Conservation (phyloP, 257 asterid species). For the Fraxinus quadrangulata region DNA sequence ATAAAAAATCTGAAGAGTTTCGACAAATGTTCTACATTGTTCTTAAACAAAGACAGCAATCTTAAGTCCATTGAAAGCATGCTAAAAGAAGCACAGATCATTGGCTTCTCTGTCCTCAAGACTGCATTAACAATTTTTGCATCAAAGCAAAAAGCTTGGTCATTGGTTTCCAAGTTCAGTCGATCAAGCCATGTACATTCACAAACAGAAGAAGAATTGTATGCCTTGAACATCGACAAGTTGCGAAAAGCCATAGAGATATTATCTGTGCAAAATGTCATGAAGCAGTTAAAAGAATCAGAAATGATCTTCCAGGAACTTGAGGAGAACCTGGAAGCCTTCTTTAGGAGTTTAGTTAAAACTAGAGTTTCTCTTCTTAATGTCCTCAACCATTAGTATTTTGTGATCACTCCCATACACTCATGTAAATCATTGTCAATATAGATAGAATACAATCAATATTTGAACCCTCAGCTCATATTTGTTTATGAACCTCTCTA, state of each 20-base stretch:
- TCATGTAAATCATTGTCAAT: neutral
- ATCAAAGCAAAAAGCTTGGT: conserved; percentile 27
- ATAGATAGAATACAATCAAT: neutral
- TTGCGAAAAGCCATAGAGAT: neutral
- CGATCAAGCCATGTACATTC: conserved; percentile 14
- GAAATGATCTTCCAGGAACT: conserved; percentile 20
- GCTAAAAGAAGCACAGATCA: conserved; percentile 29
- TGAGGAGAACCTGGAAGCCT: conserved; percentile 17
- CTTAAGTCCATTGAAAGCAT: neutral
- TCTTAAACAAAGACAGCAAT: neutral
- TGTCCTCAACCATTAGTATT: conserved; percentile 27
- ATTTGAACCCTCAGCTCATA: neutral
- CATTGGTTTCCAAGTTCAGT: conserved; percentile 26
- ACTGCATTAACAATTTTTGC: conserved; percentile 19
- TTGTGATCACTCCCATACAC: neutral
- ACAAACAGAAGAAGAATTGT: conserved; percentile 7
- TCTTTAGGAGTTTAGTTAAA: conserved; percentile 24
- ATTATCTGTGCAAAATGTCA: neutral
- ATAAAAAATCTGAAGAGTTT: conserved; percentile 31
- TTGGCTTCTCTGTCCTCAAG: conserved; percentile 20
- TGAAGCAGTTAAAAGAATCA: conserved; percentile 19
- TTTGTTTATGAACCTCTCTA: neutral
- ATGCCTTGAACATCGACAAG: conserved; percentile 7
- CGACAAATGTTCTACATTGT: neutral
- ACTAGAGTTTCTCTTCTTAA: conserved; percentile 29